A percentile compares a stretch with the other conserved stretches of the same genome.
Evolutionary conservation across 768 basidiomycete genomes (phyloP).

Genomic region (Kwoniella dejecticola): DNA sequence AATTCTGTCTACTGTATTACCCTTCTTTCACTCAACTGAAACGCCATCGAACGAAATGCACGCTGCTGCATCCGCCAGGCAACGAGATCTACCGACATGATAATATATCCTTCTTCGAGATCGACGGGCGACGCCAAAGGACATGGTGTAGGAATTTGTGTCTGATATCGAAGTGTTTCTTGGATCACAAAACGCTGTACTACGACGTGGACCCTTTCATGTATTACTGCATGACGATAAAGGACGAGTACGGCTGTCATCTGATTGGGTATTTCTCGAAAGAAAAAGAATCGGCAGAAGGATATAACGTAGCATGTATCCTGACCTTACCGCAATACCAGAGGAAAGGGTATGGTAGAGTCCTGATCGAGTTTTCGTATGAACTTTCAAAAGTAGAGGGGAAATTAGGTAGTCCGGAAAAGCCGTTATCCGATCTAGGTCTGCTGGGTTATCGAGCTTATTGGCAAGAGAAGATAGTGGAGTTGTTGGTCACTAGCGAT

Average conservation of each 20-base stretch:
- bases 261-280: constrained; percentile 98
- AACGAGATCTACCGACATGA: constrained; percentile 99
- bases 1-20: constrained; percentile 94
- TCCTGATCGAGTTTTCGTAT: constrained; percentile 97
- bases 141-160: constrained; percentile 97
- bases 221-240: constrained; percentile 97
- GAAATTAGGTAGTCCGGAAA: constrained; percentile 95
- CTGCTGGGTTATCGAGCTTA: constrained; percentile 90
- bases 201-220: constrained; percentile 99
- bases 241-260: constrained; percentile 89
- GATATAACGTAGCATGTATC: constrained; percentile 98
- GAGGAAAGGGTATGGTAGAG: constrained; percentile 89
- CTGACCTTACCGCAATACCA: constrained; percentile 98
- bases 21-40: constrained; percentile 86
- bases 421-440: constrained; percentile 92
- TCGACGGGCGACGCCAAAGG: constrained; percentile 93
- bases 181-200: constrained; percentile 99
- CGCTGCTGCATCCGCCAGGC: constrained; percentile 88
- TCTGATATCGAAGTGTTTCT: constrained; percentile 93
- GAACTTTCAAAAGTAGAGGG: constrained; percentile 95
- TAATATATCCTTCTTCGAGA: constrained; percentile 96
- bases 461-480: constrained; percentile 96
- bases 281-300: constrained; percentile 97
- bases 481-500: constrained; percentile 72
- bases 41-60: constrained; percentile 89